Percentiles rank a stretch among this genome's conserved stretches.
Evolutionary conservation across 306 rosid genomes (phyloP).

Genomic region (Cyclanthera cordifolia): DNA sequence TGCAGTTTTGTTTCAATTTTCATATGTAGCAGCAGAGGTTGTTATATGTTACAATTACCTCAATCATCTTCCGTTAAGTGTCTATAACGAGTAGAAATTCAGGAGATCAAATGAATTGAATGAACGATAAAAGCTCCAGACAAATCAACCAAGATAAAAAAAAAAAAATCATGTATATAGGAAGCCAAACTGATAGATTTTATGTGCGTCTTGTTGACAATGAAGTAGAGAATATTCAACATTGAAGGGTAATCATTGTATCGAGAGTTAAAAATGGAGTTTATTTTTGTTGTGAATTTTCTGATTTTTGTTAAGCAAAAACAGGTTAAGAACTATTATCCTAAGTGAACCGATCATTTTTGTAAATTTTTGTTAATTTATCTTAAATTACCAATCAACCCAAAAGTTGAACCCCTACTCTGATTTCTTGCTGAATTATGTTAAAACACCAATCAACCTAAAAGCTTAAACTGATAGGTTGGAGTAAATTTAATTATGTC

Average conservation of each 20-base stretch:
- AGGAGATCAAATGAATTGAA: neutral
- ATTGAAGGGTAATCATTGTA: neutral
- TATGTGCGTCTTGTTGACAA: neutral
- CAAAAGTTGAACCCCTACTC: too few species aligned
- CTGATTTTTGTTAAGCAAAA: neutral
- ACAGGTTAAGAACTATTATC: neutral
- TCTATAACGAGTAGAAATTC: neutral
- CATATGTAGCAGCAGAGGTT: neutral
- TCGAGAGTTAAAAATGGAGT: neutral
- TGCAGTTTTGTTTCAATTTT: neutral
- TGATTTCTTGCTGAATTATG: too few species aligned
- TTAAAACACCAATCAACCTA: too few species aligned
- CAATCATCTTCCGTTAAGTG: neutral
- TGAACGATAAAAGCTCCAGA: neutral
- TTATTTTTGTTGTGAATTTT: neutral
- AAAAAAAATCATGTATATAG: neutral
- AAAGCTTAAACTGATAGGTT: too few species aligned
- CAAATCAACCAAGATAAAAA: neutral
- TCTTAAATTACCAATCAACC: too few species aligned
- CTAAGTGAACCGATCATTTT: neutral
- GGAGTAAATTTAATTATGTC: too few species aligned
- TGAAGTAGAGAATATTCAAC: neutral
- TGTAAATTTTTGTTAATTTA: too few species aligned
- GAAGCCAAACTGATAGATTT: conserved; percentile 4
- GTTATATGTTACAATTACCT: neutral